These are phyloP conservation scores for Erigeron canadensis DNA, from an alignment of 129 eudicot species.

Conservation along the genomic window DNA sequence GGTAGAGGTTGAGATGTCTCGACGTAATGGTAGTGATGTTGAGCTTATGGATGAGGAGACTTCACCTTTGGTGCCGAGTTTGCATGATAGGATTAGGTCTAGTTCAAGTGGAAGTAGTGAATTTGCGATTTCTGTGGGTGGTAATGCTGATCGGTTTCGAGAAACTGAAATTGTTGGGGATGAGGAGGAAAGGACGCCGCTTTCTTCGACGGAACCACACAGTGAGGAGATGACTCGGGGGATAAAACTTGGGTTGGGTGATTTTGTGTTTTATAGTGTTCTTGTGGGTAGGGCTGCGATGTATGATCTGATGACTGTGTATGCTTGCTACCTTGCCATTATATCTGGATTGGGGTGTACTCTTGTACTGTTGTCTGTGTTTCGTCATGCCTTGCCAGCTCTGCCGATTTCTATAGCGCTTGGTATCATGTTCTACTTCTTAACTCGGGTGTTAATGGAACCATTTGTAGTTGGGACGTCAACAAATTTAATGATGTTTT, in stretches of 20 bases:
- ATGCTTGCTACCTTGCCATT: conserved; percentile 97
- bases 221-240: conserved; percentile 49
- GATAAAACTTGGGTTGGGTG: conserved; percentile 91
- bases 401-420: conserved; percentile 90
- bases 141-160: conserved; percentile 3
- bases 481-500: conserved; percentile 85
- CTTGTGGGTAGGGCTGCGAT: conserved; percentile 99
- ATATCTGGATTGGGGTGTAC: conserved; percentile 97
- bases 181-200: conserved; percentile 39
- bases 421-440: conserved; percentile 88
- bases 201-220: conserved; percentile 30
- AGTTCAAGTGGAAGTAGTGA: conserved; percentile 22
- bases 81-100: conserved; percentile 27
- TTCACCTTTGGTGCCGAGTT: conserved; percentile 62
- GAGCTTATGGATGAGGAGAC: conserved; percentile 50
- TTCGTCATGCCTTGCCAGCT: conserved; percentile 93
- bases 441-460: conserved; percentile 87
- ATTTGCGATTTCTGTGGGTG: conserved; percentile 3
- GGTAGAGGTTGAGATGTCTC: conserved; percentile 42
- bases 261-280: conserved; percentile 93
- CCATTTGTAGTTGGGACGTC: conserved; percentile 95
- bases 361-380: conserved; percentile 80
- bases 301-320: conserved; percentile 99
- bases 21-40: conserved; percentile 20
- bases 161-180: conserved; percentile 30